phyloP scores from a whole-genome alignment of 768 basidiomycete genomes.

The Hydnomerulius pinastri region DNA sequence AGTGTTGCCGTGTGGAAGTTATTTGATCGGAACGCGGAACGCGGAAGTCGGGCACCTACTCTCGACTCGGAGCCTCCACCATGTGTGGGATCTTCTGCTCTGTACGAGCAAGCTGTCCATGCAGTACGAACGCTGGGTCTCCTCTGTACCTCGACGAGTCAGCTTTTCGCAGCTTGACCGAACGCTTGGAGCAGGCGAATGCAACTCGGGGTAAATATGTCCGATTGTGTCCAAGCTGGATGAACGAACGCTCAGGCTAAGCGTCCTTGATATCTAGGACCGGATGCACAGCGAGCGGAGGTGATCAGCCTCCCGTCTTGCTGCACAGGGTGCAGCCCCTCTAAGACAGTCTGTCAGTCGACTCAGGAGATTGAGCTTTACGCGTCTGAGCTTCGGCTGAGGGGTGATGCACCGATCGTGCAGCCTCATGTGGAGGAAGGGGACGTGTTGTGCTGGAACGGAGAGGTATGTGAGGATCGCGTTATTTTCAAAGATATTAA shows the following conservation, averaged over 20 bases:
- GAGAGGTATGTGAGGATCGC: slow-evolving; percentile 59
- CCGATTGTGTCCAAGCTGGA: background rate
- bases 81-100: slow-evolving; percentile 79
- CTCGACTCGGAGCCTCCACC: slow-evolving; percentile 13
- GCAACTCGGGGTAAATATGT: slow-evolving; percentile 54
- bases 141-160: slow-evolving; percentile 1
- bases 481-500: background rate
- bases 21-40: too few species aligned
- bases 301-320: slow-evolving; percentile 17
- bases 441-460: slow-evolving; percentile 82
- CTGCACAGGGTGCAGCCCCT: slow-evolving; percentile 7
- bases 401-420: slow-evolving; percentile 55
- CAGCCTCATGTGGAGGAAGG: slow-evolving; percentile 69
- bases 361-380: slow-evolving; percentile 51
- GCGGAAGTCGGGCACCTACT: too few species aligned
- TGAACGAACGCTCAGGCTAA: too few species aligned
- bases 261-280: slow-evolving; percentile 50
- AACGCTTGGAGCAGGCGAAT: slow-evolving; percentile 49
- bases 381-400: slow-evolving; percentile 73
- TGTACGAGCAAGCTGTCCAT: slow-evolving; percentile 24
- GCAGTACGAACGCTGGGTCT: slow-evolving; percentile 6
- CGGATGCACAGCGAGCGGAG: slow-evolving; percentile 55
- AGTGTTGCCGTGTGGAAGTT: too few species aligned
- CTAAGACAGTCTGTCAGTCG: slow-evolving; percentile 11
- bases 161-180: slow-evolving; percentile 25